Evolutionary conservation across 2,329 filamentous ascomycete genomes (phyloP), one percentile per base, ranked within the genome.

Genomic region (Pseudogymnoascus sp.): DNA sequence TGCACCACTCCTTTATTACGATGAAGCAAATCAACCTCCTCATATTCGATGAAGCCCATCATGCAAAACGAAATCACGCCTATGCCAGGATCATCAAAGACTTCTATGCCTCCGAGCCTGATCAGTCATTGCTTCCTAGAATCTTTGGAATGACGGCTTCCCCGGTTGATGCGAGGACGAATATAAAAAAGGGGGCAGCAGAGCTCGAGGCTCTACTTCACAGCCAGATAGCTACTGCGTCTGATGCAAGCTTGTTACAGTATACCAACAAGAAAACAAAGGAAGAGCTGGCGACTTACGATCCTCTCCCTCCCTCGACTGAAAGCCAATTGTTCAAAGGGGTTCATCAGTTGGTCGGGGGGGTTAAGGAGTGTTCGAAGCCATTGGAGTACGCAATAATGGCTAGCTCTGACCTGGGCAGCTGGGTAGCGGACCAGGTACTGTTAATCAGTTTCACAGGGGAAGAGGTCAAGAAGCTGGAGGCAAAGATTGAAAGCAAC

Each of bases 91-190:
- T 99, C 63, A 90, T 99, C 75, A 92, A 90, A 69, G 89, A 96
- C 63, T 92, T 90, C 68, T 97, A 97, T 70, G 69, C 84, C 1
- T 75, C 80, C 2, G 77, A 80, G 30, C 67, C 72, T 1, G 75
- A 79, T 0, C 66, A 72, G 0, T 68, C 71, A 0, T 76, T 75
- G 58, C 81, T 85, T 4, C 94, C 94, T 3, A 88, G 87, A 38
- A 86, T 99, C 19, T 89, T 99, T 67, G 93, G 93, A 25, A 97
- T 97, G 93, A 99, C 94, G 1, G 94, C 94, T 6, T 97, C 94
- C 0, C 94, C 94, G 0, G 88, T 97, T 2, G 92, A 97, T 75
- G 86, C 90, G 0, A 89, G 90, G 69, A 82, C 83, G 0, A 86
- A 96, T 66, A 82, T 96, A 28, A 78, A 80, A 14, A 79, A 84